Base-by-base conservation (phyloP, 345 rosid genomes). In the Euphorbia lathyris region DNA sequence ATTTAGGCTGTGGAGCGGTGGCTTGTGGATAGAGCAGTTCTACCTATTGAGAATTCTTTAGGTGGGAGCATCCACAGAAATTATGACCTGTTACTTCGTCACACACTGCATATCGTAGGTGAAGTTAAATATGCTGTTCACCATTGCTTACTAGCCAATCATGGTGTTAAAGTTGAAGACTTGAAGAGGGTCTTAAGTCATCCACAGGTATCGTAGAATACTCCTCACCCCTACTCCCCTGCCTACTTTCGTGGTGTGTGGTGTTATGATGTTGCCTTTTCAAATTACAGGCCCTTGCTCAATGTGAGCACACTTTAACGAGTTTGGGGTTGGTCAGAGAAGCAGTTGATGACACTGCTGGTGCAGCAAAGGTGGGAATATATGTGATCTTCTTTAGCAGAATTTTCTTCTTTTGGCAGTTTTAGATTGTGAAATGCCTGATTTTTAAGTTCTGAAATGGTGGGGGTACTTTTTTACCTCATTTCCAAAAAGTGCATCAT, bases 51-150 rank as follows among this genome's bases (percentile, higher is more conserved):
- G 85, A 95, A 95, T 82, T 92, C 99, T 58, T 77, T 95, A 71
- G 99, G 98, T 66, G 99, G 99, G 71, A 95, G 99, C 83, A 95
- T 95, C 74, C 99, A 95, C 74, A 81, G 98, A 83, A 93, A 93
- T 79, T 93, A 90, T 66, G 98, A 95, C 74, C 96, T 95, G 48
- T 81, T 95, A 74, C 90, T 95, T 51, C 87, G 97, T 38, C 99
- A 95, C 77, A 84, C 85, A 74, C 82, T 95, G 83, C 98, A 95
- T 76, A 95, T 95, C 66, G 98, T 95, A 12, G 99, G 99, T 63
- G 99, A 95, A 79, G 97, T 95, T 62, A 95, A 92, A 76, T 80
- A 92, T 61, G 88, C 94, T 23, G 94, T 95, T 65, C 88, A 86
- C 13, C 99, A 95, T 76, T 95, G 99, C 88, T 82, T 95, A 67